These are phyloP conservation scores for Schoenoplectus triqueter DNA, from an alignment of 202 grass and related monocot species.

Conservation along the genomic window DNA sequence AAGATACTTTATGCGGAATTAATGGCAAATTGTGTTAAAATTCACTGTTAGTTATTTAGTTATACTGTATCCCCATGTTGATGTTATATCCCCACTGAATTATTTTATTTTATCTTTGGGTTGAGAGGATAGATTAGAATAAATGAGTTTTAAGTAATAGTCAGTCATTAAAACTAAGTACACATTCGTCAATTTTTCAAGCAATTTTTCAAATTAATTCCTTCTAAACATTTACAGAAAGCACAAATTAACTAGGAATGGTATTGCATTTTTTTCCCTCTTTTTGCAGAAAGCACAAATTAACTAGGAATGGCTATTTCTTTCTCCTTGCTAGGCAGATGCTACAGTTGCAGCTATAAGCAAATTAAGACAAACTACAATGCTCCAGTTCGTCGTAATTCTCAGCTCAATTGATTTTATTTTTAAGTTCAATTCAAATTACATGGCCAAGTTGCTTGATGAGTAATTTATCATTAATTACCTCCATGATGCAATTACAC, in stretches of 20 bases:
- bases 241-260: not conserved
- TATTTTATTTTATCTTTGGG: not conserved
- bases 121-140: not conserved
- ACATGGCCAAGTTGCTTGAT: not conserved
- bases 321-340: slow-evolving; percentile 43
- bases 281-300: slow-evolving; percentile 15
- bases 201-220: too few relatives aligned
- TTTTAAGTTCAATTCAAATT: not conserved
- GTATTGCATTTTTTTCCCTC: not conserved
- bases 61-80: too few relatives aligned
- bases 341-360: slow-evolving; percentile 41
- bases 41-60: not conserved
- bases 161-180: not conserved
- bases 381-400: slow-evolving; percentile 31
- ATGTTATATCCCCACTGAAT: not conserved
- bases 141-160: not conserved
- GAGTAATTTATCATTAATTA: not conserved
- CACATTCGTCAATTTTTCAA: too few relatives aligned
- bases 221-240: too few relatives aligned
- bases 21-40: not conserved
- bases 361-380: slow-evolving; percentile 2
- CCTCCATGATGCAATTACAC: too few relatives aligned
- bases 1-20: too few relatives aligned
- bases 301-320: slow-evolving; percentile 29
- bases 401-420: slow-evolving; percentile 21